Base-by-base conservation (phyloP, 2,329 filamentous ascomycete species). In the Neofusicoccum umdonicola region DNA sequence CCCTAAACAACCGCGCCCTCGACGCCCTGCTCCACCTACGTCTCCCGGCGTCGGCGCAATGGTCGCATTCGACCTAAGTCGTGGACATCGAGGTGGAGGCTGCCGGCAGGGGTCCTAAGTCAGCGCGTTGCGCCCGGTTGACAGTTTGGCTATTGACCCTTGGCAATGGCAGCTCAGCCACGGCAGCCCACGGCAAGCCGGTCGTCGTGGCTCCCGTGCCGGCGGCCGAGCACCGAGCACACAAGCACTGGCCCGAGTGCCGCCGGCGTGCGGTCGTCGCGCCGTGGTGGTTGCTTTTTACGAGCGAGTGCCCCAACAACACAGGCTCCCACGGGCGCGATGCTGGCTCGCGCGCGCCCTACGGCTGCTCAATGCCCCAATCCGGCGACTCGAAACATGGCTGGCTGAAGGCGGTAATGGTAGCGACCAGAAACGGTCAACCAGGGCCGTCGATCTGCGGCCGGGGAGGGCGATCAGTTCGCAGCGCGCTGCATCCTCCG, bases 341-440 rank as follows among this genome's bases (percentile, higher is more conserved):
- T 17, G 37, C n/a, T 56, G 51, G 51, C 35, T 56, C 51, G 51
- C 35, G 52, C 52, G 35, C 37, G 52, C 37, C 17, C 54, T 58
- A 42, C 13, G 54, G 41, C 15, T 39, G 11, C 13, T 12, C 41
- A 27, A 13, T 35, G 54, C 39, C 54, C 54, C 54, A 41, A 58
- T 31, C 27, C 54, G 42, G 42, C 42, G 56, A 47, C 27, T 60
- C 56, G 56, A 60, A 39, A 47, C 42, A 60, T 60, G 56, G 56
- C 56, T 60, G 56, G 56, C 56, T 60, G 56, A 60, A 44, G 13
- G 56, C 27, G 56, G 56, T 13, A 60, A 47, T 60, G 56, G 56
- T 45, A 60, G 42, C 56, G 56, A 60, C 56, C 56, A 60, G 56
- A 60, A 60, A 60, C 56, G 56, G 56, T 15, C 42, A 47, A n/a